phyloP scores from a whole-genome alignment of 2,329 filamentous ascomycete genomes.

The Penicillium capsulatum region DNA sequence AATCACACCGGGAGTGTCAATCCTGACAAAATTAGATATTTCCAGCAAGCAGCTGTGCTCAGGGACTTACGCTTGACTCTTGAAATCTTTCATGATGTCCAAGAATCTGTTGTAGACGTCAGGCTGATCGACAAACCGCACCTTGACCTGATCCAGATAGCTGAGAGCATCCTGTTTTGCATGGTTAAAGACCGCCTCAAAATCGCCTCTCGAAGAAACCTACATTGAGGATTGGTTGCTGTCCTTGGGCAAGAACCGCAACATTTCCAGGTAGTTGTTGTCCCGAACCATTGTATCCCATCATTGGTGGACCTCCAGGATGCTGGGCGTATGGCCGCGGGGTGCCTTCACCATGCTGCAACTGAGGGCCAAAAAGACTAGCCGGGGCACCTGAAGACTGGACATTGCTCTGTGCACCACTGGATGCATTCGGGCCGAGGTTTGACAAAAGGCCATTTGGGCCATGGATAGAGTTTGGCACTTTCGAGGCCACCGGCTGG shows the following conservation, averaged over 20 bases:
- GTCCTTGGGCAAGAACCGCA: conserved; percentile 65
- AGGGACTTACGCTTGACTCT: conserved; percentile 86
- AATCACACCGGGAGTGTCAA: conserved; percentile 96
- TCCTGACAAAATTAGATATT: conserved; percentile 46
- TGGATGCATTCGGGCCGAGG: conserved; percentile 58
- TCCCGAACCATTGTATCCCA: conserved; percentile 45
- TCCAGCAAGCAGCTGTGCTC: background rate
- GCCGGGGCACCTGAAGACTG: conserved; percentile 58
- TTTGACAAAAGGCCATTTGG: conserved; percentile 82
- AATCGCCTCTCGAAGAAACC: conserved; percentile 29
- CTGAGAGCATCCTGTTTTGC: conserved; percentile 68
- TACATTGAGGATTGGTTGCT: conserved; percentile 74
- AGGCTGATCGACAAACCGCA: conserved; percentile 92
- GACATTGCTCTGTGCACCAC: conserved; percentile 52
- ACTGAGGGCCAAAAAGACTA: conserved; percentile 61
- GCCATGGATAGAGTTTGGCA: conserved; percentile 79
- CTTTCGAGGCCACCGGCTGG: conserved; percentile 82
- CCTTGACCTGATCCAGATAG: conserved; percentile 97
- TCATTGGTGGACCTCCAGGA: conserved; percentile 51
- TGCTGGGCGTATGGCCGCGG: conserved; percentile 60
- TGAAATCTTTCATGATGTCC: conserved; percentile 99
- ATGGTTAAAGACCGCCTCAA: too few relatives aligned
- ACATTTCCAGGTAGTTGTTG: conserved; percentile 49
- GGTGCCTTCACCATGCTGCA: conserved; percentile 53
- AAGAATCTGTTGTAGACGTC: conserved; percentile 96